Base-by-base conservation (phyloP, 2,329 filamentous ascomycete genomes). In the Xylaria polymorpha region DNA sequence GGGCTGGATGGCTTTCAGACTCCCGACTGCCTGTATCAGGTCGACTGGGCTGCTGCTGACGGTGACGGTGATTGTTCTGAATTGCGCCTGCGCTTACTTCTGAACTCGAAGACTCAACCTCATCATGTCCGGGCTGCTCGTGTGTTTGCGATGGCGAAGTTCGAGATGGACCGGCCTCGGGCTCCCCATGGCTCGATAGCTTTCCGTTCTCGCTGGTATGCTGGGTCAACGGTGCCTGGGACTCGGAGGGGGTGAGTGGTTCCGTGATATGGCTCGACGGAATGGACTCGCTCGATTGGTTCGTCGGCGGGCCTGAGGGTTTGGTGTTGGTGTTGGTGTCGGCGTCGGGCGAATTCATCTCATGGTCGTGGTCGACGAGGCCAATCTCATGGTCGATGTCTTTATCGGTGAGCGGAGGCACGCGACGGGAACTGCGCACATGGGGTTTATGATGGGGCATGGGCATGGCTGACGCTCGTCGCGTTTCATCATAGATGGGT, bases 311-410 rank as follows among this genome's bases (percentile, higher is more conserved):
- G 43, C 68, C 77, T 43, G 62, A 59, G 55, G 68, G 35, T n/a
- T 61, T 50, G 58, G 71, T 18, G 10, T 70, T 71, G 14, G 25
- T 29, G 4, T 29, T 4, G 25, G 4, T 4, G 25, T 29, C 25
- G 25, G 25, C 25, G 25, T 4, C 25, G 25, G 63, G 67, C 43
- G 64, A 53, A 44, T 59, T 35, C 41, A 69, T 77, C 71, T 75
- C 83, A 62, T 84, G 25, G 25, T 29, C 25, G 25, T 29, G 25
- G 25, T 29, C 25, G 4, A 29, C 83, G 44, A 94, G 87, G 73
- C 78, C 81, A 76, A 94, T 94, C 78, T 90, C 89, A 79, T 93
- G 91, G 75, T 91, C 89, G 76, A 90, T 91, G 73, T 91, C 88
- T 77, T 81, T 82, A 72, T 90, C 87, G 78, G 86, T 85, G 66